Evolutionary conservation across 208 protist genomes (phyloP).

Genomic region (Sergeia podlipaevii): DNA sequence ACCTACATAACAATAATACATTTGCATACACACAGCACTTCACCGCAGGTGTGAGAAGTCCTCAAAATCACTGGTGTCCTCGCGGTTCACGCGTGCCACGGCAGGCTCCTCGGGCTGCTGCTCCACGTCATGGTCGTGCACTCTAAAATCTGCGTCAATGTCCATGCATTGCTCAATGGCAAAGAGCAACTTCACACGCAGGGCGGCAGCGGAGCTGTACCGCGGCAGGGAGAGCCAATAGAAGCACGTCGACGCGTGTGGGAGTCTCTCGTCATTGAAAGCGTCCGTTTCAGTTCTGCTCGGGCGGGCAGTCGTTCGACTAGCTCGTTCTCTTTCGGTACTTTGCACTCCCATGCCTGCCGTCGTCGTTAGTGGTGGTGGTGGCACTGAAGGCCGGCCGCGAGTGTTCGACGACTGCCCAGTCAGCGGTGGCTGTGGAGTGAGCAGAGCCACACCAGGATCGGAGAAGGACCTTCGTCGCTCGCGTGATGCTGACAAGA

Average conservation of each 20-base stretch:
- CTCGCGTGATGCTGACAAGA: conserved; percentile 1
- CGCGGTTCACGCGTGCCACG: conserved; percentile 47
- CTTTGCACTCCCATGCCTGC: not conserved
- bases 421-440: conserved; percentile 7
- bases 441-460: not conserved
- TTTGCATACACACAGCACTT: no score
- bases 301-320: no score
- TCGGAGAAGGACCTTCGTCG: not conserved
- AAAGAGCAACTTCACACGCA: conserved; percentile 93
- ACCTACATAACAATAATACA: no score
- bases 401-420: not conserved
- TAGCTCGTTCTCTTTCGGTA: not conserved
- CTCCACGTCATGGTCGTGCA: conserved; percentile 59
- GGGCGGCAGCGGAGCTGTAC: conserved; percentile 86
- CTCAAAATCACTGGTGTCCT: conserved; percentile 83
- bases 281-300: no score
- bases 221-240: conserved; percentile 92
- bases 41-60: conserved; percentile 86
- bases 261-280: conserved; percentile 83
- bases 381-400: conserved; percentile 1
- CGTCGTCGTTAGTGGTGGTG: not conserved
- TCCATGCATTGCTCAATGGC: conserved; percentile 94
- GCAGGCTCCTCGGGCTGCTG: conserved; percentile 43
- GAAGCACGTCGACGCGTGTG: conserved; percentile 95
- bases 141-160: conserved; percentile 94